A percentile compares a stretch with the other conserved stretches of the same genome.
phyloP scores from a whole-genome alignment of 2,329 filamentous ascomycete species.

The Neodidymelliopsis sp. region DNA sequence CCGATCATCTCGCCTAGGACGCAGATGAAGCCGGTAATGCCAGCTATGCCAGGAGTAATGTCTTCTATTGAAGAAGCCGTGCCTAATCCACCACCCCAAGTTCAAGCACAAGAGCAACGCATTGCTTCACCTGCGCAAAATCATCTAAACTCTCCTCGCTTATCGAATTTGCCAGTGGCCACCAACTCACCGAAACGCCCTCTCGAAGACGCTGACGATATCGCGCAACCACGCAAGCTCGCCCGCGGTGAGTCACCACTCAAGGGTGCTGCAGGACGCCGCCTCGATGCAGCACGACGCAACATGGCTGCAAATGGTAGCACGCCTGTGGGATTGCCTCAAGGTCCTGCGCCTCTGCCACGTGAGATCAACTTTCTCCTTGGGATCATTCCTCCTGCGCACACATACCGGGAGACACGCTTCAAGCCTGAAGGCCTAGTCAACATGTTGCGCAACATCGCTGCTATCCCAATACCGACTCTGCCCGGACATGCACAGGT shows the following conservation, averaged over 20 bases:
- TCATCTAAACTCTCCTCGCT: constrained; percentile 39
- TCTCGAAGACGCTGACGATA: constrained; percentile 69
- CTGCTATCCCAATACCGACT: constrained; percentile 27
- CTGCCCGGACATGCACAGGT: constrained; percentile 13
- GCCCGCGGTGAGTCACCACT: constrained; percentile 89
- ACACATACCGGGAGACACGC: constrained; percentile 73
- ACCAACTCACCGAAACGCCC: constrained; percentile 57
- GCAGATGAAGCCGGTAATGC: constrained; percentile 68
- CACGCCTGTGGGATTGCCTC: constrained; percentile 32
- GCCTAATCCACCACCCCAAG: constrained; percentile 25
- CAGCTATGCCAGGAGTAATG: constrained; percentile 52
- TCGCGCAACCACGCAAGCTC: constrained; percentile 84
- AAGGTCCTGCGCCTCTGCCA: constrained; percentile 71
- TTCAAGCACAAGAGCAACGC: constrained; percentile 31
- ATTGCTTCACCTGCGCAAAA: constrained; percentile 35
- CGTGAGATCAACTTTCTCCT: constrained; percentile 65
- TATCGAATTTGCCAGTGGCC: constrained; percentile 31
- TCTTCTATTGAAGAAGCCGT: constrained; percentile 42
- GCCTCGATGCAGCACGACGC: constrained; percentile 76
- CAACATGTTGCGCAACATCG: constrained; percentile 68
- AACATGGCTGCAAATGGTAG: constrained; percentile 45
- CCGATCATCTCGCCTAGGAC: constrained; percentile 82
- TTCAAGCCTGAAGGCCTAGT: constrained; percentile 77
- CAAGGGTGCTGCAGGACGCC: constrained; percentile 86
- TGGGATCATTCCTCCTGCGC: constrained; percentile 76